Evolutionary conservation across 2,329 filamentous ascomycete genomes (phyloP), one percentile per base, ranked within the genome.

Genomic region (Venturia nashicola): DNA sequence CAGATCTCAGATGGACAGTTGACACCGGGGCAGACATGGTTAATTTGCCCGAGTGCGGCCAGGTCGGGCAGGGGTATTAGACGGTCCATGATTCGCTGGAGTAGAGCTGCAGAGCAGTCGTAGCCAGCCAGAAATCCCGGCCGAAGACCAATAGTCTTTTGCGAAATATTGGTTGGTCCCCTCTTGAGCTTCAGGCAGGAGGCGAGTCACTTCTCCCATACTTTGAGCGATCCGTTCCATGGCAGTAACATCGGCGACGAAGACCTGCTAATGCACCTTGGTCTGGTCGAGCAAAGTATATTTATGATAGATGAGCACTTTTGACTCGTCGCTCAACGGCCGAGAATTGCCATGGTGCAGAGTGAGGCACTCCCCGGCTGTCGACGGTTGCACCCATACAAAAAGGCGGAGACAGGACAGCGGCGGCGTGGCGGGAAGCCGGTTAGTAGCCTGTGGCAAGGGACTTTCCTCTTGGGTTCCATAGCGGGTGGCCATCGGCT

Each of bases 241-340:
- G 20, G 46, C 44, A 11, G 44, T 11, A n/a, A 23, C 44, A 48
- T 23, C 44, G 4, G 44, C 20, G 44, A 48, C 44, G 44, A 20
- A 20, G 44, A n/a, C 44, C n/a, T 48, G 44, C 44, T 48, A 48
- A 27, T 27, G 27, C 27, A 27, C 27, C 27, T 27, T 27, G 27
- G 27, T 44, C 18, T 44, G 42, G 42, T 18, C 16, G 44, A 48
- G 44, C 44, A 48, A 23, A 48, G 44, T 48, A 23, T 16, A 39
- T 51, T 9, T n/a, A 57, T 20, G 51, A 57, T 36, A n/a, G 51
- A 57, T 57, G 51, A 57, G 18, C 51, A 34, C 51, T 57, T 34
- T 57, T 57, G 51, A 57, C 51, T 57, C 51, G 51, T 57, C 32
- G 51, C 51, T 57, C 51, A 57, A 57, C 51, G 51, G 51, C 51